Evolutionary conservation across 2,329 filamentous ascomycete genomes (phyloP).

Genomic region (Phialemonium atrogriseum): DNA sequence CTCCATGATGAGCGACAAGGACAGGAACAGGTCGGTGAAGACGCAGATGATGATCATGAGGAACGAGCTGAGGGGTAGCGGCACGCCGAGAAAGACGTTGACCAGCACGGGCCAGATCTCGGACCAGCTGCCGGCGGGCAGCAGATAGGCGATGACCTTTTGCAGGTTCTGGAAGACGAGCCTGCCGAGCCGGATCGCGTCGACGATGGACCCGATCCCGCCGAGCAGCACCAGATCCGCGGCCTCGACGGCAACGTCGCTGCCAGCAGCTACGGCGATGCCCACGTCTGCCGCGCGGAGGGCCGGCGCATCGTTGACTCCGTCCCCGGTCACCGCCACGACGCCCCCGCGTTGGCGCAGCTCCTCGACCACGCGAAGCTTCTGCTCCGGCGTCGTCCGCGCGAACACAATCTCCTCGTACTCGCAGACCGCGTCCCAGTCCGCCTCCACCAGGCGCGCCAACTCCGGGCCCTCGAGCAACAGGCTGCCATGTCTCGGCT

Average conservation of each 20-base stretch:
- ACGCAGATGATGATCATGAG: constrained; percentile 52
- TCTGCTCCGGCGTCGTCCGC: constrained; percentile 60
- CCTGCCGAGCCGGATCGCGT: constrained; percentile 44
- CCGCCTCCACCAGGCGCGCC: constrained; percentile 39
- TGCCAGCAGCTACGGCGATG: constrained; percentile 56
- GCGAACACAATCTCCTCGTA: constrained; percentile 59
- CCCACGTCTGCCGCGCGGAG: constrained; percentile 57
- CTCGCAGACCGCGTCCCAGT: constrained; percentile 37
- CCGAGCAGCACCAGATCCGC: constrained; percentile 61
- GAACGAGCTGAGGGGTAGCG: constrained; percentile 40
- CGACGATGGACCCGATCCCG: constrained; percentile 63
- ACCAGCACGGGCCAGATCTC: constrained; percentile 50
- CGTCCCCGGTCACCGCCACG: constrained; percentile 67
- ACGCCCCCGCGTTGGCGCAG: constrained; percentile 52
- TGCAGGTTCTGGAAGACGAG: constrained; percentile 33
- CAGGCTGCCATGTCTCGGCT: constrained; percentile 6
- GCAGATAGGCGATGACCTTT: constrained; percentile 33
- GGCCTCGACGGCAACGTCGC: constrained; percentile 55
- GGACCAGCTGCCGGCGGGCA: constrained; percentile 45
- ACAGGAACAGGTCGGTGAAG: constrained; percentile 45
- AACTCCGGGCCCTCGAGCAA: constrained; percentile 49
- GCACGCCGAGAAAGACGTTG: constrained; percentile 48
- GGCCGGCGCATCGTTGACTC: constrained; percentile 59
- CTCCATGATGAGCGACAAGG: constrained; percentile 44
- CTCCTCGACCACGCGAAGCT: constrained; percentile 55